phyloP scores from a whole-genome alignment of 805 yeast genomes.

The Cyberlindnera misumaiensis region DNA sequence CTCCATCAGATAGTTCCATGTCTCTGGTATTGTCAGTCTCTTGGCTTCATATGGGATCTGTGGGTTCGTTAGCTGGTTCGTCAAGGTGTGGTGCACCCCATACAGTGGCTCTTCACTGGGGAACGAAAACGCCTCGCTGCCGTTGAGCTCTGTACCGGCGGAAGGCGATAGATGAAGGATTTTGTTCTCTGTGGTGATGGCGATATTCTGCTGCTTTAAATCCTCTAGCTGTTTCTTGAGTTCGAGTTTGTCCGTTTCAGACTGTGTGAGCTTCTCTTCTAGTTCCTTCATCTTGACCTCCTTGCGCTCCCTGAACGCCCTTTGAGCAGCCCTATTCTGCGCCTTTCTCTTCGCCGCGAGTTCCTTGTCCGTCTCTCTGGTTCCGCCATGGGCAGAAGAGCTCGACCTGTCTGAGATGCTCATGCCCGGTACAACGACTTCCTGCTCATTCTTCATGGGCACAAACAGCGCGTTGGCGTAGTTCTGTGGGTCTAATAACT shows the following conservation, averaged over 20 bases:
- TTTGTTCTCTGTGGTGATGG: conserved; percentile 58
- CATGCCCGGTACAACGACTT: neutral
- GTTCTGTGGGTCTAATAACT: conserved; percentile 8
- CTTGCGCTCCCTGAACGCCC: conserved; percentile 80
- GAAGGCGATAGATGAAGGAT: conserved; percentile 28
- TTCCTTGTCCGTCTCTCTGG: conserved; percentile 27
- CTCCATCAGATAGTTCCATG: conserved; percentile 67
- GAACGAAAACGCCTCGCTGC: conserved; percentile 19
- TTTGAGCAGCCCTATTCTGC: conserved; percentile 81
- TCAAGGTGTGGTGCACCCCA: conserved; percentile 12
- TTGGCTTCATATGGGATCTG: conserved; percentile 26
- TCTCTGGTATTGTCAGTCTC: conserved; percentile 66
- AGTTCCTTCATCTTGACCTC: conserved; percentile 66
- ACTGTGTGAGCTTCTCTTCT: conserved; percentile 47
- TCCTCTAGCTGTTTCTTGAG: conserved; percentile 43
- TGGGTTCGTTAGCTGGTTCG: conserved; percentile 19
- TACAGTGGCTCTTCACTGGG: conserved; percentile 24
- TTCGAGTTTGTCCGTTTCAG: conserved; percentile 47
- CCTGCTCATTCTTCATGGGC: conserved; percentile 5
- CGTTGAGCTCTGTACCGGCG: neutral
- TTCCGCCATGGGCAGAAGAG: conserved; percentile 8
- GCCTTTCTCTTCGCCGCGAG: conserved; percentile 57
- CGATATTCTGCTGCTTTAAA: conserved; percentile 46
- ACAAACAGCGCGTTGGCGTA: neutral
- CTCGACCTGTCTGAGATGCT: conserved; percentile 16